phyloP scores from a whole-genome alignment of 2,329 filamentous ascomycete genomes.

The Stemphylium vesicarium region DNA sequence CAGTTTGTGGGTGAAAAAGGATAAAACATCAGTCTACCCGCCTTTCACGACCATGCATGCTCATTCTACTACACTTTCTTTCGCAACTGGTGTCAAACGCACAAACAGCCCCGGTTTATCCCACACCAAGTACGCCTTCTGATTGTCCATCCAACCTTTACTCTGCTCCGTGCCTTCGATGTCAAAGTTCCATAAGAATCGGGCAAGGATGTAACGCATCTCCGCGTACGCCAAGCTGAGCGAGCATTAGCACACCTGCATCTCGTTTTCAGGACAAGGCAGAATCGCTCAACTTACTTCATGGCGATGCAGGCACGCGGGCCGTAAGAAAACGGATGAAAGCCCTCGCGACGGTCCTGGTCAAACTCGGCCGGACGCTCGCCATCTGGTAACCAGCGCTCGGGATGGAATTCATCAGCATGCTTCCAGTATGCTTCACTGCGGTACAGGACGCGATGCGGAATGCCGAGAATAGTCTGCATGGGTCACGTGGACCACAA shows the following conservation, averaged over 20 bases:
- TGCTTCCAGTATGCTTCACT: background rate
- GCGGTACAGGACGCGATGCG: background rate
- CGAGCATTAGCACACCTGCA: background rate
- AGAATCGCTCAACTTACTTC: background rate
- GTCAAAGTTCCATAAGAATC: background rate
- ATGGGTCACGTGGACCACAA: background rate
- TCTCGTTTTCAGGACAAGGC: background rate
- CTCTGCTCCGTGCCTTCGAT: background rate
- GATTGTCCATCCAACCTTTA: background rate
- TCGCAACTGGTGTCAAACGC: background rate
- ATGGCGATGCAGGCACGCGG: background rate
- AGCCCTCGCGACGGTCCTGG: background rate
- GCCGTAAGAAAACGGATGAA: background rate
- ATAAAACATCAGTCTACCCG: no score
- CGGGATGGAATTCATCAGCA: background rate
- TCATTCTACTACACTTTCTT: no score
- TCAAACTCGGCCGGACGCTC: background rate
- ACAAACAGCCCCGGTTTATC: background rate
- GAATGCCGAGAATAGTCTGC: background rate
- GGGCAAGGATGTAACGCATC: background rate
- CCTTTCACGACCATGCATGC: no score
- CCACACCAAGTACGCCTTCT: background rate
- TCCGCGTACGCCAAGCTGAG: background rate
- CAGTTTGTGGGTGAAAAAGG: no score
- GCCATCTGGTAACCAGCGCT: background rate